Percentiles rank a stretch among this genome's conserved stretches.
Conservation (phyloP, 2,329 filamentous ascomycete species). For the Colletotrichum sp. region DNA sequence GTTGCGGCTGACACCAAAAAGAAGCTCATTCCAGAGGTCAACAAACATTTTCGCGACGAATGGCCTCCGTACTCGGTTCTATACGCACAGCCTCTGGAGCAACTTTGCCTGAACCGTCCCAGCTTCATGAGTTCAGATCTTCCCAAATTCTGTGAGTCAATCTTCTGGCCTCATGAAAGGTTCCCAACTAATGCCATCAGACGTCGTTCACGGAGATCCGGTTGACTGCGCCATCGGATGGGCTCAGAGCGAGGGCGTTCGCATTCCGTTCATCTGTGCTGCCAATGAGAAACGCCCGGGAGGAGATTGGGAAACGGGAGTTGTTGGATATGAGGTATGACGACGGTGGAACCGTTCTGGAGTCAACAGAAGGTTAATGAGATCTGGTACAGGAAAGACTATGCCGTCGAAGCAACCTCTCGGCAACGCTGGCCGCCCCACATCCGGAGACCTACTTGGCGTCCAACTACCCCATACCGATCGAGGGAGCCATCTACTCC, state of each 20-base stretch:
- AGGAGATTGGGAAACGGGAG: constrained; percentile 78
- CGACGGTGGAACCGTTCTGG: background rate
- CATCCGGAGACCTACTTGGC: constrained; percentile 50
- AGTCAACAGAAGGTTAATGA: background rate
- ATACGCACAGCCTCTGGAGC: constrained; percentile 54
- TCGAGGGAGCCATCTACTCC: constrained; percentile 73
- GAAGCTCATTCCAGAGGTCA: constrained; percentile 70
- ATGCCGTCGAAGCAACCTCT: constrained; percentile 76
- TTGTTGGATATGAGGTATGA: constrained; percentile 42
- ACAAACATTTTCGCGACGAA: constrained; percentile 55
- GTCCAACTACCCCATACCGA: constrained; percentile 74
- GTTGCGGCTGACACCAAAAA: constrained; percentile 77
- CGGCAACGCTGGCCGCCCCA: constrained; percentile 69
- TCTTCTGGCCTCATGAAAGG: background rate
- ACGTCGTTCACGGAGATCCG: constrained; percentile 21
- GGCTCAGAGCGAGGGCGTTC: constrained; percentile 26
- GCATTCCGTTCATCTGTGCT: constrained; percentile 72
- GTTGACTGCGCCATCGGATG: constrained; percentile 13
- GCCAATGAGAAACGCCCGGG: constrained; percentile 79
- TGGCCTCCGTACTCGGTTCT: constrained; percentile 67
- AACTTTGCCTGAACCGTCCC: constrained; percentile 46
- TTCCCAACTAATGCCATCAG: constrained; percentile 17
- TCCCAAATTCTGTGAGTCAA: constrained; percentile 17
- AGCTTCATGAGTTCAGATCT: constrained; percentile 15
- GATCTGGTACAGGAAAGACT: constrained; percentile 65